Evolutionary conservation across 768 basidiomycete genomes (phyloP).

Genomic region (Phallus indusiatus): DNA sequence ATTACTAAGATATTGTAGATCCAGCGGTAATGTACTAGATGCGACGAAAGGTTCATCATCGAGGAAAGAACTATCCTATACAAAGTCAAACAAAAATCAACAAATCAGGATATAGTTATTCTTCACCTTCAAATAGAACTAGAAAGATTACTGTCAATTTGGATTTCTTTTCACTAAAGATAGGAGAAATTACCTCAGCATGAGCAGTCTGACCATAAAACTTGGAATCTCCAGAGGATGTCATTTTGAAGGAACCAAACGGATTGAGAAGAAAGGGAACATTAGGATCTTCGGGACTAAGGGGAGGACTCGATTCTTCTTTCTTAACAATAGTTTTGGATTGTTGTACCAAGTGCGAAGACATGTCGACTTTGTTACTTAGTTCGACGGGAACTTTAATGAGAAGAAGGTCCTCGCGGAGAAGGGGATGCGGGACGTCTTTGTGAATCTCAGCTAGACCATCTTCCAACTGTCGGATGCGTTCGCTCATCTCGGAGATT

Average conservation of each 20-base stretch:
- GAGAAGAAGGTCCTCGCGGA: constrained; percentile 8
- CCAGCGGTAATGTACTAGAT: background rate
- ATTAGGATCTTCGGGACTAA: background rate
- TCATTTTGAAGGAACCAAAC: background rate
- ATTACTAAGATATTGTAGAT: background rate
- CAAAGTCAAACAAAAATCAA: background rate
- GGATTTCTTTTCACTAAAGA: no score
- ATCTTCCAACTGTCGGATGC: constrained; percentile 14
- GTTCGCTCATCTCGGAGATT: constrained; percentile 13
- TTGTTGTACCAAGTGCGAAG: background rate
- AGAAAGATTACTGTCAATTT: no score
- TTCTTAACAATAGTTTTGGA: background rate
- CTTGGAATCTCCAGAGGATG: background rate
- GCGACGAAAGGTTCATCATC: background rate
- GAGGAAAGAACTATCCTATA: background rate
- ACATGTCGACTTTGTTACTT: background rate
- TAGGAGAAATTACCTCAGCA: background rate
- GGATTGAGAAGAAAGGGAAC: background rate
- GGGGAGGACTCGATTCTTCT: background rate
- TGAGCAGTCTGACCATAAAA: background rate
- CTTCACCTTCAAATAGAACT: background rate
- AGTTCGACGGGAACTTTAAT: constrained; percentile 9
- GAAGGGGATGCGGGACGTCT: background rate
- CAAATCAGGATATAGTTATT: background rate
- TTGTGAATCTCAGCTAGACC: constrained; percentile 7